These are phyloP conservation scores for Penicillium samsonianum DNA, from an alignment of 495 filamentous ascomycete species.

Conservation along the genomic window DNA sequence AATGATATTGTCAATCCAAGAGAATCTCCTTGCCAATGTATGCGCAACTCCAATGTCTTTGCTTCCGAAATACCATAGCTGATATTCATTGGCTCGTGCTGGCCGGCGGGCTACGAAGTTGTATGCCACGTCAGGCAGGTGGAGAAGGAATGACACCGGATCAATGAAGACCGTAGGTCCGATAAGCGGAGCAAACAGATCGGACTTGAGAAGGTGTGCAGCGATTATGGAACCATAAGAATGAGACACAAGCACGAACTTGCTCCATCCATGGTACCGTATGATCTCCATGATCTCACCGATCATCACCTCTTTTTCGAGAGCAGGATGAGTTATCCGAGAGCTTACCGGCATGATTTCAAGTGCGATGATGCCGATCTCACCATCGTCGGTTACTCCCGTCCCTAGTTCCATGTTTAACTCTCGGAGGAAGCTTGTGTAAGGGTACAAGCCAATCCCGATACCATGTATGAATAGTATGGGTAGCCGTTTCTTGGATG, in stretches of 20 bases:
- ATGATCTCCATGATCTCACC: slow-evolving; percentile 8
- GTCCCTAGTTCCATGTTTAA: neutral
- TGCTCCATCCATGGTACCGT: slow-evolving; percentile 1
- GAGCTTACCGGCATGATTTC: slow-evolving; percentile 7
- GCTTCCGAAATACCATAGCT: slow-evolving; percentile 13
- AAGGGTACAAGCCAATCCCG: slow-evolving; percentile 14
- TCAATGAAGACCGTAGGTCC: slow-evolving; percentile 4
- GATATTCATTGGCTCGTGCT: slow-evolving; percentile 14
- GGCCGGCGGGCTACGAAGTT: slow-evolving; percentile 13
- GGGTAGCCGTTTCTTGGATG: slow-evolving; percentile 12
- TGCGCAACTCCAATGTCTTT: slow-evolving; percentile 11
- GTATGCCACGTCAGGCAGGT: slow-evolving; percentile 14
- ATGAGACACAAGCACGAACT: slow-evolving; percentile 12
- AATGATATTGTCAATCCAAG: slow-evolving; percentile 13
- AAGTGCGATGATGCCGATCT: slow-evolving; percentile 8
- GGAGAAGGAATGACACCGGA: slow-evolving; percentile 13
- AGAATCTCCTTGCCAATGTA: slow-evolving; percentile 11
- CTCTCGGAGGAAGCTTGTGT: slow-evolving; percentile 10
- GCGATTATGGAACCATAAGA: slow-evolving; percentile 15
- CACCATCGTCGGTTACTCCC: neutral
- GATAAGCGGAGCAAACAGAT: slow-evolving; percentile 3
- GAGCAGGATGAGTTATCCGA: slow-evolving; percentile 4
- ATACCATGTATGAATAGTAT: slow-evolving; percentile 14
- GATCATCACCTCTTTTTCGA: slow-evolving; percentile 6
- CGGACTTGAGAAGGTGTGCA: slow-evolving; percentile 12